Evolutionary conservation across 2,329 filamentous ascomycete species (phyloP), one percentile per base, ranked within the genome.

Genomic region (Aspergillus sp.): DNA sequence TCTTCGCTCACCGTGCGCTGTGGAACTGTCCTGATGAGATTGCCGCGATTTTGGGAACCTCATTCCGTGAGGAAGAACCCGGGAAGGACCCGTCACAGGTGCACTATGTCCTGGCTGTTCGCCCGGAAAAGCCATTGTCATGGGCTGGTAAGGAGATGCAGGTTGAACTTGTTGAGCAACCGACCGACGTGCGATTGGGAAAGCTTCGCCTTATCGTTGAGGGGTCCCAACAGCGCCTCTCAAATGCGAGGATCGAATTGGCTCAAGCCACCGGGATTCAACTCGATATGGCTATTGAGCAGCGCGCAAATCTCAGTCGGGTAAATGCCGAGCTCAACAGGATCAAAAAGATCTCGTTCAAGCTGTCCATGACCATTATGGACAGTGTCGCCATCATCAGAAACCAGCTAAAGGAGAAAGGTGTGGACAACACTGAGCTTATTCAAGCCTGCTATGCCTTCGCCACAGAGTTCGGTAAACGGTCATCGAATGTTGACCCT

Each of bases 391-490:
- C 96, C 74, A 92, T 92, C 65, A 95, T 99, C 66, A 87, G 93
- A 66, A 89, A 88, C 68, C 94, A 99, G 77, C 93, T 93, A 1
- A 74, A 68, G 51, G 68, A 75, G 54, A 84, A 86, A 60, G 91
- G 90, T 8, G 86, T 94, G 66, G 90, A 95, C 67, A 97, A 94
- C 74, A 93, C 97, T 71, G 95, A 99, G 72, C 86, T 99, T 31
- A 95, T 99, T 66, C 95, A 99, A 77, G 96, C 93, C 5, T 99
- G 94, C 78, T 99, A 98, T 76, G 91, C 96, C 46, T 99, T 98
- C 72, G 95, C 95, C n/a, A 98, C 95, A 0, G 95, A 99, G 75
- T 99, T 99, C 68, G 95, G 95, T 49, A 94, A 97, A 75, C 90
- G 95, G 66, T 97, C 94, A 2, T 86, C 97, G 54, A 87, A 95